phyloP scores from a whole-genome alignment of 108 stramenopile species.

The Skeletonema menzelii region DNA sequence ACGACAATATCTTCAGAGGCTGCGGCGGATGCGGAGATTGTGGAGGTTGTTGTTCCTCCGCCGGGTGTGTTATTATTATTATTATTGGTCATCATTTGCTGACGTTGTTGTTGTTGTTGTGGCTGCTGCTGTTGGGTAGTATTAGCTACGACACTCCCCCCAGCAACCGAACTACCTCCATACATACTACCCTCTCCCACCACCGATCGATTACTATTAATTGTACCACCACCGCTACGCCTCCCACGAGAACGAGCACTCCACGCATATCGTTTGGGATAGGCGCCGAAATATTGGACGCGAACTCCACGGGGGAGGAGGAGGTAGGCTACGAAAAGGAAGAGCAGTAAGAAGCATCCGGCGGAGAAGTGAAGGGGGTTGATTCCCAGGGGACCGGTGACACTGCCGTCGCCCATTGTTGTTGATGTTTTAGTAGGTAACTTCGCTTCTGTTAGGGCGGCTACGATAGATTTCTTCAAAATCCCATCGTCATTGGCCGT shows the following conservation, averaged over 20 bases:
- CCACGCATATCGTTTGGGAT: constrained; percentile 87
- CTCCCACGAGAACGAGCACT: constrained; percentile 56
- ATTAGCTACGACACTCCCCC: background rate
- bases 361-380: constrained; percentile 66
- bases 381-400: constrained; percentile 59
- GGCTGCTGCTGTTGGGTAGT: background rate
- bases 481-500: too few species aligned
- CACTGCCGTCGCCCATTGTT: background rate
- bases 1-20: constrained; percentile 75
- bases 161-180: background rate
- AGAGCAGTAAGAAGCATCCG: constrained; percentile 45
- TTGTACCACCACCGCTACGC: background rate
- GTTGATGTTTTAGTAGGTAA: too few species aligned
- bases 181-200: background rate
- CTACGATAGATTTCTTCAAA: too few species aligned
- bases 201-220: background rate
- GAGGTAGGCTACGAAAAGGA: constrained; percentile 75
- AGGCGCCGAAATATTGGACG: constrained; percentile 79
- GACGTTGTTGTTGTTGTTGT: constrained; percentile 1
- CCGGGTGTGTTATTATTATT: constrained; percentile 17
- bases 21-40: constrained; percentile 26
- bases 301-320: constrained; percentile 69
- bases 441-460: too few species aligned
- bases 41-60: constrained; percentile 36
- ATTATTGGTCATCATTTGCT: background rate